Conservation (phyloP, 2,329 filamentous ascomycete species). For the Thielaviopsis punctulata region DNA sequence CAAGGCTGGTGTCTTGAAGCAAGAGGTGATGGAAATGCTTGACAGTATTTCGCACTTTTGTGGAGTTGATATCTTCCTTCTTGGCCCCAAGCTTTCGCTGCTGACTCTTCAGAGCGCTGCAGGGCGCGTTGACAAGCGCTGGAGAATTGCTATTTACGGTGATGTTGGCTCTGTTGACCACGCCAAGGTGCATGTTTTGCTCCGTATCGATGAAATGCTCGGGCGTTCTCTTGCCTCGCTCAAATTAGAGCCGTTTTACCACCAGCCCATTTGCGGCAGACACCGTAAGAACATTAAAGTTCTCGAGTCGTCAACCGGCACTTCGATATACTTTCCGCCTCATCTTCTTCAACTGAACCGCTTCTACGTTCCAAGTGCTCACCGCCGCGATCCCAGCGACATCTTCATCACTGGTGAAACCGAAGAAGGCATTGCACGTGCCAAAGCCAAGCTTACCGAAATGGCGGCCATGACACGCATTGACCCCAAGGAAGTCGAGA, state of each 20-base stretch:
- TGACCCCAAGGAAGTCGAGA: conserved; percentile 79
- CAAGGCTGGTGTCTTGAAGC: conserved; percentile 48
- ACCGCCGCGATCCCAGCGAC: conserved; percentile 67
- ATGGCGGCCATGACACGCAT: conserved; percentile 65
- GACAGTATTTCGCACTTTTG: conserved; percentile 77
- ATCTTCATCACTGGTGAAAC: conserved; percentile 91
- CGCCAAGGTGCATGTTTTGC: conserved; percentile 86
- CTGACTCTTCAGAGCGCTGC: conserved; percentile 60
- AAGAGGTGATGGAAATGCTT: conserved; percentile 64
- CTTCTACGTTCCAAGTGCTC: conserved; percentile 69
- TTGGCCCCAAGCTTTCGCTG: conserved; percentile 74
- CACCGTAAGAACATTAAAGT: conserved; percentile 95
- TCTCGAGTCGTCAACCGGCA: conserved; percentile 88
- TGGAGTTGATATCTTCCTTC: conserved; percentile 88
- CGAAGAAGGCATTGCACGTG: conserved; percentile 65
- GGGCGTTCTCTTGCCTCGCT: conserved; percentile 60
- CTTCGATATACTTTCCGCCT: conserved; percentile 94
- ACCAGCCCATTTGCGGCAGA: conserved; percentile 82
- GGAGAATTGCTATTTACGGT: conserved; percentile 85
- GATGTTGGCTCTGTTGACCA: conserved; percentile 92
- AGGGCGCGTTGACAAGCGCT: conserved; percentile 74
- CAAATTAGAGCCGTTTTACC: conserved; percentile 70
- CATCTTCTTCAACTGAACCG: conserved; percentile 84
- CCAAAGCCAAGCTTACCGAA: conserved; percentile 83
- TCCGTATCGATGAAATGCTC: conserved; percentile 90